Percentiles rank a stretch among this genome's conserved stretches.
Evolutionary conservation across 768 basidiomycete genomes (phyloP).

Genomic region (Russula virescens): DNA sequence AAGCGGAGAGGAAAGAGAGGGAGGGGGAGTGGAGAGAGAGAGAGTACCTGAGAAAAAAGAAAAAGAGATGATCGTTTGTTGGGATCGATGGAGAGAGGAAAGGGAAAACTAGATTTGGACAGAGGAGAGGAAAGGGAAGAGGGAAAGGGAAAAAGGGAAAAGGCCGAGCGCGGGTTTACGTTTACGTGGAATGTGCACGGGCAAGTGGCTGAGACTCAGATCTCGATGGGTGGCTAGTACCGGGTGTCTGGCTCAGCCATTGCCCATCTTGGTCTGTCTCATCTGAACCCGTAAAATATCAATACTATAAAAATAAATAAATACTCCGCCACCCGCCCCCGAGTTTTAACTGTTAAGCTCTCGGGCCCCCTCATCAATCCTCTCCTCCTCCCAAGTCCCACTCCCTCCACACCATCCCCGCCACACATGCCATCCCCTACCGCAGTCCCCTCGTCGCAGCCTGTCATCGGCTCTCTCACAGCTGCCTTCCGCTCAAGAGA

Average conservation of each 20-base stretch:
- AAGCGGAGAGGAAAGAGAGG: no score
- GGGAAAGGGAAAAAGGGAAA: no score
- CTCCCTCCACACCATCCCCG: background rate
- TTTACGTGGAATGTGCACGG: background rate
- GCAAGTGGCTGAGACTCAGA: background rate
- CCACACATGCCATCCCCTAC: conserved; percentile 4
- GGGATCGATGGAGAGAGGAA: conserved; percentile 12
- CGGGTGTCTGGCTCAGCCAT: background rate
- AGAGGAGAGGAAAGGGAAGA: background rate
- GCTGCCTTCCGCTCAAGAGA: conserved; percentile 19
- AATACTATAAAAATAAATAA: conserved; percentile 7
- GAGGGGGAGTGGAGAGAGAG: background rate
- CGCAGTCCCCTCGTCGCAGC: background rate
- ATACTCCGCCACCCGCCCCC: conserved; percentile 7
- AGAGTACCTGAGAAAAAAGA: background rate
- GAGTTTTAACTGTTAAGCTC: conserved; percentile 14
- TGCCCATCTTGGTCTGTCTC: background rate
- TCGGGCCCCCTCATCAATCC: background rate
- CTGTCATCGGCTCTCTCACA: conserved; percentile 17
- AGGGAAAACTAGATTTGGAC: conserved; percentile 9
- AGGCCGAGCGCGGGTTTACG: conserved; percentile 21
- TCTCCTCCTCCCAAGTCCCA: background rate
- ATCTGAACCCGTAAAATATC: no score
- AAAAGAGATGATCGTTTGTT: background rate
- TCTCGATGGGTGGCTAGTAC: conserved; percentile 12